A percentile compares a stretch with the other conserved stretches of the same genome.
Evolutionary conservation across 176 grass and related monocot species (phyloP).

Genomic region (Triticum dicoccoides): DNA sequence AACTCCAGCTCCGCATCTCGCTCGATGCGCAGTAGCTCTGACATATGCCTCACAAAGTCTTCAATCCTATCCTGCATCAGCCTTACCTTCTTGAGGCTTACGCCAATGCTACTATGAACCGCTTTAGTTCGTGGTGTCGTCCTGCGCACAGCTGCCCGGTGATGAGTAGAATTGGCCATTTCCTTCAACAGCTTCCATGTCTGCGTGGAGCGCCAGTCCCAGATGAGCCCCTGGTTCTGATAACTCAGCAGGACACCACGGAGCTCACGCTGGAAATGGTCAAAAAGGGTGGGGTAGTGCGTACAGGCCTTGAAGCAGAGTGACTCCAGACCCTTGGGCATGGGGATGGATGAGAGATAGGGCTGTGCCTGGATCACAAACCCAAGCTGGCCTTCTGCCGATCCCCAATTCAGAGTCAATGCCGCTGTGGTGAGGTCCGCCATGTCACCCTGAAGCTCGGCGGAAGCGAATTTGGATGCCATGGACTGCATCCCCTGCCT

Average conservation of each 20-base stretch:
- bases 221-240: slow-evolving; percentile 48
- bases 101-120: slow-evolving; percentile 56
- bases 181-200: slow-evolving; percentile 86
- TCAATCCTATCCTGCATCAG: slow-evolving; percentile 73
- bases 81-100: slow-evolving; percentile 68
- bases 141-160: slow-evolving; percentile 47
- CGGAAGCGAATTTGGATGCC: slow-evolving; percentile 66
- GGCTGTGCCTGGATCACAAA: slow-evolving; percentile 90
- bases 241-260: slow-evolving; percentile 49
- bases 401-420: slow-evolving; percentile 30
- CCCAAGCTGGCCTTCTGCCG: slow-evolving; percentile 38
- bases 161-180: slow-evolving; percentile 67
- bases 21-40: slow-evolving; percentile 71
- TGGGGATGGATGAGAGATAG: slow-evolving; percentile 68
- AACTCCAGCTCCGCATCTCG: slow-evolving; percentile 89
- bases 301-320: slow-evolving; percentile 94
- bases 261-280: slow-evolving; percentile 94
- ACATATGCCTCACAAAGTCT: slow-evolving; percentile 74
- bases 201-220: slow-evolving; percentile 43
- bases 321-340: slow-evolving; percentile 86
- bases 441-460: slow-evolving; percentile 71
- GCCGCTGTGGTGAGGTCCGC: slow-evolving; percentile 31
- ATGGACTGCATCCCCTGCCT: slow-evolving; percentile 83
- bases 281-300: slow-evolving; percentile 87
- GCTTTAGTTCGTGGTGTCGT: slow-evolving; percentile 45